Conservation (phyloP, 192 early-diverging fungal genomes). For the Mortierella antarctica region DNA sequence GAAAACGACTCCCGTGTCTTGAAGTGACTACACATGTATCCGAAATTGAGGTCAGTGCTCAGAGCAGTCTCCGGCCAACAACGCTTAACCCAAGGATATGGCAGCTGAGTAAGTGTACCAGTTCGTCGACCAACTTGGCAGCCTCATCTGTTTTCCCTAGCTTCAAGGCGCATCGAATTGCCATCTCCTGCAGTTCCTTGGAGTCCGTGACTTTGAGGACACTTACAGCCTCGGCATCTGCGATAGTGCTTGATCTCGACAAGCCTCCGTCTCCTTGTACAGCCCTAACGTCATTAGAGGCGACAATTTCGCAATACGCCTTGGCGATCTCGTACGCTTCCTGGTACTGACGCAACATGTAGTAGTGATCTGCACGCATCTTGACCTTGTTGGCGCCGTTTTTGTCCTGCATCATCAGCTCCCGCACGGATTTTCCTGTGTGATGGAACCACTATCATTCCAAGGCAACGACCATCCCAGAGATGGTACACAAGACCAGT, state of each 20-base stretch:
- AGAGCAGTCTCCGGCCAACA: too few relatives aligned
- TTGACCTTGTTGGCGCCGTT: slow-evolving; percentile 45
- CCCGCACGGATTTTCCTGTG: slow-evolving; percentile 10
- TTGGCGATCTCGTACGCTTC: slow-evolving; percentile 38
- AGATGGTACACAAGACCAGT: not conserved
- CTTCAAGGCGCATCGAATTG: slow-evolving; percentile 30
- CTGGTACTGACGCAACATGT: slow-evolving; percentile 39
- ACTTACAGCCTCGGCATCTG: not conserved
- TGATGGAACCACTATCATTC: slow-evolving; percentile 38
- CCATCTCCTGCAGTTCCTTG: slow-evolving; percentile 51
- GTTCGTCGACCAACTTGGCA: slow-evolving; percentile 16
- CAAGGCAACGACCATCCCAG: not conserved
- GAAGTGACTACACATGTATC: slow-evolving; percentile 8
- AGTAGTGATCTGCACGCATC: slow-evolving; percentile 46
- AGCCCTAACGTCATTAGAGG: not conserved
- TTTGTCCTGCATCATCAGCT: slow-evolving; percentile 37
- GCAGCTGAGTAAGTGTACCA: slow-evolving; percentile 1
- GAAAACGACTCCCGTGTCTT: slow-evolving; percentile 30
- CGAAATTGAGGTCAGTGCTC: too few relatives aligned
- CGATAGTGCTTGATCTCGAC: not conserved
- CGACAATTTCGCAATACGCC: slow-evolving; percentile 25
- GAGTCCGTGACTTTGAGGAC: slow-evolving; percentile 44
- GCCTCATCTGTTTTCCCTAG: slow-evolving; percentile 9
- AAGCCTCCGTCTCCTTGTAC: slow-evolving; percentile 3
- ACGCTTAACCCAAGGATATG: not conserved